These are phyloP conservation scores for Trypanosomatidae sp. DNA, from an alignment of 208 protist species.

Conservation along the genomic window DNA sequence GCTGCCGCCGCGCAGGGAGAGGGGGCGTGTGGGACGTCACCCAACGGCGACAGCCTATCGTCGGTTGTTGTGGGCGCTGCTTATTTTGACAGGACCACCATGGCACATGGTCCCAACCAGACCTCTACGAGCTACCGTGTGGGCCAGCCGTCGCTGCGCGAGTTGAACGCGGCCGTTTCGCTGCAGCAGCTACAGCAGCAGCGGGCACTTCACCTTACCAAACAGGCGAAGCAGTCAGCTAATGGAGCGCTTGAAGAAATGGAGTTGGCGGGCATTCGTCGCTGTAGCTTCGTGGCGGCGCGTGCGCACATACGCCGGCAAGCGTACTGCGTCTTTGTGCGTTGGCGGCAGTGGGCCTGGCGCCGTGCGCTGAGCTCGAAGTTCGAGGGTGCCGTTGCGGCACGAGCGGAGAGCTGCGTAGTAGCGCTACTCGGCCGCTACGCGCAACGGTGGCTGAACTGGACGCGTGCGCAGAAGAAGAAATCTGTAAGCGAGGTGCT, in stretches of 20 bases:
- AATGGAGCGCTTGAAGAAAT: slow-evolving; percentile 24
- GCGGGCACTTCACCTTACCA: slow-evolving; percentile 2
- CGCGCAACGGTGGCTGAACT: slow-evolving; percentile 11
- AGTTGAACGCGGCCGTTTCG: slow-evolving; percentile 35
- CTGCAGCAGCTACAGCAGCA: slow-evolving; percentile 26
- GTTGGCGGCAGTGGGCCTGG: slow-evolving; percentile 32
- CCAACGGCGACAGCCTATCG: neutral
- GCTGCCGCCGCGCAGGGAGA: neutral
- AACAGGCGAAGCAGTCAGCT: slow-evolving; percentile 2
- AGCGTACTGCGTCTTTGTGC: neutral
- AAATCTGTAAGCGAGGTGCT: slow-evolving; percentile 5
- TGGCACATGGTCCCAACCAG: slow-evolving; percentile 35
- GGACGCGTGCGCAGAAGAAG: neutral
- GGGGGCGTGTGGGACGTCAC: neutral
- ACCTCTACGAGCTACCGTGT: slow-evolving; percentile 35
- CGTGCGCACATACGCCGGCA: slow-evolving; percentile 6
- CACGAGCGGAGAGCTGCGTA: neutral
- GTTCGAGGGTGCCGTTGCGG: neutral
- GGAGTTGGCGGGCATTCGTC: slow-evolving; percentile 14
- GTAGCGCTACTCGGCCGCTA: slow-evolving; percentile 11
- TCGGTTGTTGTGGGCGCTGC: slow-evolving; percentile 15
- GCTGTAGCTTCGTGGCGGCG: slow-evolving; percentile 19
- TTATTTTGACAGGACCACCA: slow-evolving; percentile 29
- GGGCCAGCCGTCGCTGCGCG: slow-evolving; percentile 43
- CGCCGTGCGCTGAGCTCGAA: slow-evolving; percentile 6